A percentile compares a stretch with the other conserved stretches of the same genome.
These are phyloP conservation scores for Mallotus nudiflorus DNA, from an alignment of 345 rosid genomes.

Conservation along the genomic window DNA sequence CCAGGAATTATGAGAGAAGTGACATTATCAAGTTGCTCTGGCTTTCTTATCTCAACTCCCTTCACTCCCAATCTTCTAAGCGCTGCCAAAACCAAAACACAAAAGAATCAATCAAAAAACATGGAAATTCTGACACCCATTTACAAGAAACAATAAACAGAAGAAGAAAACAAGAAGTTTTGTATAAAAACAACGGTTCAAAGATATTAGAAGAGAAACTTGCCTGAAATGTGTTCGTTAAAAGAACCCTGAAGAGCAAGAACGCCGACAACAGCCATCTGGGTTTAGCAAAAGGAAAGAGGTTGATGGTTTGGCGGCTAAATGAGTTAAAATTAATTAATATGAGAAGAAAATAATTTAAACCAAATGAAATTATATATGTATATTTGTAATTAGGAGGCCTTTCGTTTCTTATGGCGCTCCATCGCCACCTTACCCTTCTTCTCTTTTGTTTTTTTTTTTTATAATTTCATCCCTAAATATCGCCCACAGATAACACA, in stretches of 20 bases:
- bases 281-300: too few species aligned
- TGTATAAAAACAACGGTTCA: neutral
- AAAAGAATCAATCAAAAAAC: neutral
- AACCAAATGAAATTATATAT: too few species aligned
- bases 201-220: neutral
- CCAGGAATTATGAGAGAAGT: constrained; percentile 93
- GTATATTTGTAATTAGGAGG: neutral
- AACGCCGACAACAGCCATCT: constrained; percentile 91
- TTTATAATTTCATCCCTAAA: too few species aligned
- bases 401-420: constrained; percentile 14
- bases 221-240: constrained; percentile 93
- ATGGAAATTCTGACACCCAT: neutral
- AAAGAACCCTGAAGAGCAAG: constrained; percentile 96
- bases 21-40: constrained; percentile 71
- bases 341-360: neutral
- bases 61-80: constrained; percentile 81
- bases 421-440: too few species aligned
- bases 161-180: neutral
- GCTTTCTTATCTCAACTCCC: constrained; percentile 83
- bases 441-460: too few species aligned
- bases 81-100: constrained; percentile 31
- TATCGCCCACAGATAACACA: too few species aligned
- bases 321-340: neutral
- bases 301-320: constrained; percentile 5
- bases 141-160: neutral